Percentiles rank a stretch among this genome's conserved stretches.
Evolutionary conservation across 2,329 filamentous ascomycete genomes (phyloP).

Genomic region (Monilinia fructicola): DNA sequence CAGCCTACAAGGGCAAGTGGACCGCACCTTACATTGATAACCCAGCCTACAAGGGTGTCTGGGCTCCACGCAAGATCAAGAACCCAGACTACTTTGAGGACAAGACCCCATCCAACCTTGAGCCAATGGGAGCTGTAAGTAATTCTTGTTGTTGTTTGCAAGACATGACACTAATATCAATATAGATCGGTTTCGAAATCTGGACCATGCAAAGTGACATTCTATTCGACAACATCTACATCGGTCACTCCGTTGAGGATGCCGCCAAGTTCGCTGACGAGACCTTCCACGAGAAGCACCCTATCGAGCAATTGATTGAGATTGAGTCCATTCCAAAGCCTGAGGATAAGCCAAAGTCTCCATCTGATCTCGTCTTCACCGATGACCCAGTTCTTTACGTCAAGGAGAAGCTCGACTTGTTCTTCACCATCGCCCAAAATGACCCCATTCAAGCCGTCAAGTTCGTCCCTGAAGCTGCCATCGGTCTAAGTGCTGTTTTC

Average conservation of each 20-base stretch:
- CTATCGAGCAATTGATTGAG: conserved; percentile 77
- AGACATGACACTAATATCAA: conserved; percentile 21
- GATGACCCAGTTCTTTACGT: conserved; percentile 87
- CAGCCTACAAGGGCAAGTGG: conserved; percentile 98
- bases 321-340: conserved; percentile 77
- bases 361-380: conserved; percentile 78
- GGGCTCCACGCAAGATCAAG: conserved; percentile 92
- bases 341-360: conserved; percentile 61
- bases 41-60: conserved; percentile 94
- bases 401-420: conserved; percentile 90
- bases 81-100: conserved; percentile 98
- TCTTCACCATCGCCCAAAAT: conserved; percentile 76
- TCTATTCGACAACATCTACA: conserved; percentile 99
- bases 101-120: conserved; percentile 93
- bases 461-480: conserved; percentile 88
- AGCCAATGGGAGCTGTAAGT: conserved; percentile 95
- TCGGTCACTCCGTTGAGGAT: conserved; percentile 93
- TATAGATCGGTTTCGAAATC: conserved; percentile 93
- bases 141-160: conserved; percentile 21
- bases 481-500: conserved; percentile 69
- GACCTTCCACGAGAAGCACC: conserved; percentile 86
- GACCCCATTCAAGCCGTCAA: conserved; percentile 82
- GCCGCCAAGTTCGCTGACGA: conserved; percentile 85
- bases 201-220: conserved; percentile 99
- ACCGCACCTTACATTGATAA: conserved; percentile 87